phyloP scores from a whole-genome alignment of 169 alveolate species.

The Eimeria praecox region DNA sequence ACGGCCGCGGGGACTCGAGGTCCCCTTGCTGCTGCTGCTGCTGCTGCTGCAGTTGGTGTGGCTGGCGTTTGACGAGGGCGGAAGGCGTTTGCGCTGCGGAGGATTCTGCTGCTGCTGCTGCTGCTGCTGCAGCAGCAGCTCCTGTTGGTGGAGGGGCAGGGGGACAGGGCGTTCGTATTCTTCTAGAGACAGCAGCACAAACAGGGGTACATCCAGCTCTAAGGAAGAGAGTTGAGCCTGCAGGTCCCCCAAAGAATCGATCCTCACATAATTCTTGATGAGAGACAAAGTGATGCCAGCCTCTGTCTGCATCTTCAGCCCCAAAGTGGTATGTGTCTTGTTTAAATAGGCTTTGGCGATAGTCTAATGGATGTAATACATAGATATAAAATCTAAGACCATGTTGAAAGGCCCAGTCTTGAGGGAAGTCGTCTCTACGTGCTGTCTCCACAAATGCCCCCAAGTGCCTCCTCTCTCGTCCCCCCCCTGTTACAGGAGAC shows the following conservation, averaged over 20 bases:
- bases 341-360: constrained; percentile 2
- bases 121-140: not conserved
- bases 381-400: constrained; percentile 66
- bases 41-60: not conserved
- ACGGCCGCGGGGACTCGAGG: not conserved
- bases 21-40: constrained; percentile 24
- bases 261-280: constrained; percentile 37
- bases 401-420: constrained; percentile 64
- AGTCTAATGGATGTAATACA: constrained; percentile 35
- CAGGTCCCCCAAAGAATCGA: constrained; percentile 11
- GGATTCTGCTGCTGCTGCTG: too few species aligned
- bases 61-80: not conserved
- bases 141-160: constrained; percentile 9
- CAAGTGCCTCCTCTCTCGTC: constrained; percentile 21
- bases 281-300: constrained; percentile 90
- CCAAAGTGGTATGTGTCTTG: constrained; percentile 88
- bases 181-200: constrained; percentile 29
- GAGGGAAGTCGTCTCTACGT: constrained; percentile 57
- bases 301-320: constrained; percentile 89
- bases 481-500: constrained; percentile 39
- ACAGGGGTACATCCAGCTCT: constrained; percentile 57
- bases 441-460: constrained; percentile 75
- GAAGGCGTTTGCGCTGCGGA: not conserved
- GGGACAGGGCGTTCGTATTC: constrained; percentile 72
- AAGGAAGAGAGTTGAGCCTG: constrained; percentile 50